Base-by-base conservation (phyloP, 106 monocot genomes). In the Acorus gramineus region DNA sequence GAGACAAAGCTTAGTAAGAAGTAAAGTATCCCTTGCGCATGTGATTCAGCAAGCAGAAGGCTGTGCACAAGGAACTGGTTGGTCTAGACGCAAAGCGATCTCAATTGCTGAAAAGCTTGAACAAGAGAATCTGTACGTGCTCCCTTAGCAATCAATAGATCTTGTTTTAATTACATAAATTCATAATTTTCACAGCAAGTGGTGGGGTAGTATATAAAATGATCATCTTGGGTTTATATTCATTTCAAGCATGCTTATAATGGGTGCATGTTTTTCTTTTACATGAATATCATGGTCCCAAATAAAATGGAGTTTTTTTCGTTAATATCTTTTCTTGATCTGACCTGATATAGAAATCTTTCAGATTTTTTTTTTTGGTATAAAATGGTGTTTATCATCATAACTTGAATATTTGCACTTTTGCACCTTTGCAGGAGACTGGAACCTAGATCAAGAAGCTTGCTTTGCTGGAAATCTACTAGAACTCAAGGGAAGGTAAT, bases 31-130 rank as follows among this genome's bases (percentile, higher is more conserved):
- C 10, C 83, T 91, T 77, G 87, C 85, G 42, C 96, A 83, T 85
- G 91, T 96, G 46, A 87, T 96, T 74, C 85, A 88, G 14, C 78
- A 77, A 60, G 79, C 81, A 53, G 87, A 96, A 70, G 88, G 82
- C 48, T 70, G 68, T 70, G 48, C 73, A 61, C 78, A 81, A n/a
- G 28, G 57, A 55, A 68, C 72, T 67, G 90, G 81, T 2, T 91
- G 85, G 96, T 91, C 91, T n/a, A 78, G 75, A 55, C 74, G 77
- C 28, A 92, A 86, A 77, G 77, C 92, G 53, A 74, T 86, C 8
- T 86, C 92, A 66, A 92, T 89, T 76, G 88, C 92, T 63, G 98
- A 92, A 53, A 98, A 98, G 70, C 91, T 98, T 66, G 98, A 98
- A 67, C 87, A 98, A 68, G 83, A 98, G 59, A 98, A 92, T 55